Base-by-base conservation (phyloP, 2,329 filamentous ascomycete genomes). In the Dactylonectria macrodidyma region DNA sequence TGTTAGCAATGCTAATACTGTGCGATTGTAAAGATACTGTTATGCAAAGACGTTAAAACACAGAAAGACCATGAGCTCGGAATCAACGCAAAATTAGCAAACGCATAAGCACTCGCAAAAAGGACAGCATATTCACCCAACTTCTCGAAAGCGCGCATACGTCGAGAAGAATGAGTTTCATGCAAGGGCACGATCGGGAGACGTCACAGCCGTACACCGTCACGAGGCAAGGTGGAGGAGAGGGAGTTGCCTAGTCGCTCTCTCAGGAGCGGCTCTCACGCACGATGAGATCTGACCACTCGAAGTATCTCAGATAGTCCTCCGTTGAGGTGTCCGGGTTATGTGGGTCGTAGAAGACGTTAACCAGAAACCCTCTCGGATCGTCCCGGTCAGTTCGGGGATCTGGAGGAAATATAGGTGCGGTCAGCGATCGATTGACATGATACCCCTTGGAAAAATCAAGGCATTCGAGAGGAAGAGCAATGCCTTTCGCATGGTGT, bases 331-430 rank as follows among this genome's bases (percentile, higher is more conserved):
- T 73, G 0, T 59, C 24, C 0, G 64, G 68, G 51, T 82, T 79
- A 6, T 71, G 62, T 6, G 74, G 76, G 52, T 83, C 81, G 1
- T 74, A 34, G 33, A 76, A 79, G 10, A 83, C 73, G 26, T 77
- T 73, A 52, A 82, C 71, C 10, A 83, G 66, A 24, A 84, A 79
- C 5, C 78, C 80, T 5, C 75, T 70, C 0, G 80, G 79, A 2
- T 72, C 62, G 1, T 80, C 75, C 2, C 68, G 54, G 36, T 65
- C 71, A 1, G 71, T 75, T 1, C 46, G 56, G 2, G 79, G 74
- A 8, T 79, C 79, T 76, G 46, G 8, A 14, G 8, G 30, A 26
- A 52, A 30, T 14, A 4, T 16, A 5, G 6, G 5, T 9, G 34
- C 24, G 5, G 14, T 59, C 44, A 65, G 62, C 33, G 26, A 14